A percentile compares a stretch with the other conserved stretches of the same genome.
Conservation (phyloP, 352 stramenopile species). For the Lagenidium giganteum region DNA sequence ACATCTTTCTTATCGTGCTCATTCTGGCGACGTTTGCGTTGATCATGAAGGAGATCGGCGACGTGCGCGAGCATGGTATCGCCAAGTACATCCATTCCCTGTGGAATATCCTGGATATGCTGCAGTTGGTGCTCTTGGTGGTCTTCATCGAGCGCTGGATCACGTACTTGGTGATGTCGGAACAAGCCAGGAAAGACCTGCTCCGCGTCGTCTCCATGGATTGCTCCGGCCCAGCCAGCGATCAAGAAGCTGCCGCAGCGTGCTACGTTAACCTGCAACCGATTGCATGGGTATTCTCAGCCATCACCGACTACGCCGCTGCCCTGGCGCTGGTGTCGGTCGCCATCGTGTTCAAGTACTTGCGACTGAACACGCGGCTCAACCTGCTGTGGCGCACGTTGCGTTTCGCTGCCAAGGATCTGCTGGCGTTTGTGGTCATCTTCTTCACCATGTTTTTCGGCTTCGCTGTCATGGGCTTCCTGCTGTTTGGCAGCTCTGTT, state of each 20-base stretch:
- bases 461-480: conserved; percentile 73
- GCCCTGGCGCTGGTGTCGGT: conserved; percentile 58
- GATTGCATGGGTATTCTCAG: conserved; percentile 38
- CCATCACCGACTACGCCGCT: conserved; percentile 55
- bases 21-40: conserved; percentile 43
- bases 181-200: conserved; percentile 45
- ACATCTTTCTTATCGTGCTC: conserved; percentile 62
- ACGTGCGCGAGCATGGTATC: conserved; percentile 41
- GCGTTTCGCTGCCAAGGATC: conserved; percentile 65
- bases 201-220: conserved; percentile 43
- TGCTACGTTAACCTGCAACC: conserved; percentile 62
- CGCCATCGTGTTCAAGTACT: conserved; percentile 82
- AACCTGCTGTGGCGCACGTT: conserved; percentile 79
- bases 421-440: conserved; percentile 74
- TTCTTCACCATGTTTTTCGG: conserved; percentile 81
- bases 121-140: conserved; percentile 65
- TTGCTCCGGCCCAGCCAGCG: conserved; percentile 33
- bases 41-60: conserved; percentile 42
- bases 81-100: conserved; percentile 68
- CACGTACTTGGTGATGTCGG: conserved; percentile 41
- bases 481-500: conserved; percentile 60
- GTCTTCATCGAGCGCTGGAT: conserved; percentile 59
- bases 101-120: conserved; percentile 74
- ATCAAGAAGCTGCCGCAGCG: conserved; percentile 31
- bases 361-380: conserved; percentile 65